Base-by-base conservation (phyloP, 2,329 filamentous ascomycete species). In the Sclerotinia glacialis region DNA sequence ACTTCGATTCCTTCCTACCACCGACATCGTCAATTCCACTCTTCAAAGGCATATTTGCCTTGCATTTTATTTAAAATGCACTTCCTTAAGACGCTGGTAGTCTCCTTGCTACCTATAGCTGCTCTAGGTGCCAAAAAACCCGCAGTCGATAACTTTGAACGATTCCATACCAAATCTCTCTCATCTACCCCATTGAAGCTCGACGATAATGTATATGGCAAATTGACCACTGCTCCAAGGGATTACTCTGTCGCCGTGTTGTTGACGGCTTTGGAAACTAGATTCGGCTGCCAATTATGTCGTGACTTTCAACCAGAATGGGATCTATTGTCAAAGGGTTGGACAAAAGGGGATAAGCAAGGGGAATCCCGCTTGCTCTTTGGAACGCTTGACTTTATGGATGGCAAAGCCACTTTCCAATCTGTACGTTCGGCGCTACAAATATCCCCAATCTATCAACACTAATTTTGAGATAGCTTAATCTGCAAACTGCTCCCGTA, bases 271-370 rank as follows among this genome's bases (percentile, higher is more conserved):
- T 80, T 93, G 74, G 93, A 97, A 71, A 76, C 87, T 42, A 86
- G 92, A 67, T 97, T 91, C 76, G 91, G 90, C 68, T 99, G 95
- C 78, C 82, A 88, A 71, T 82, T 98, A 59, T 99, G 95, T 78
- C 85, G 87, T 63, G 92, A 96, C 64, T 97, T 99, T 78, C 91
- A 97, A 78, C 90, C 93, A 1, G 95, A 99, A 79, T 99, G 93
- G 90, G 91, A 96, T 65, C 79, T 98, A 64, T 80, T 99, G 65
- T 86, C 86, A 64, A 91, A 87, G 78, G 95, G 91, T 79, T 99
- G 95, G 95, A 83, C 83, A 69, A 92, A 90, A 78, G 93, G 91
- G 9, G 91, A 96, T 78, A 92, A 89, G 81, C 81, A 86, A 67
- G 89, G 83, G 64, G 84, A 91, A 71, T 89, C 88, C 37, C 85